Evolutionary conservation across 768 basidiomycete genomes (phyloP), one percentile per base, ranked within the genome.

Genomic region (Stropharia rugosoannulata): DNA sequence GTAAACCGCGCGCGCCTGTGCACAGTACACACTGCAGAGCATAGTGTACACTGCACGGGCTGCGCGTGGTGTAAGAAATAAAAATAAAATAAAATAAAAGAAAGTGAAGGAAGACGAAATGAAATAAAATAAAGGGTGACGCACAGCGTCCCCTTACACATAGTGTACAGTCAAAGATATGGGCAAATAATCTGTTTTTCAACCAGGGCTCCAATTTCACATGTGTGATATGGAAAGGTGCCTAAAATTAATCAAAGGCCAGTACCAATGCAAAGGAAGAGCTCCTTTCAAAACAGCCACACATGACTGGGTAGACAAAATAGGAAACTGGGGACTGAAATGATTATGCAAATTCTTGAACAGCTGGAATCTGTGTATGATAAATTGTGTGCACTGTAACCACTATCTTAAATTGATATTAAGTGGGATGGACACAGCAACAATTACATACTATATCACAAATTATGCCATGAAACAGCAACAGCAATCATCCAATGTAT

Each of bases 391-490:
- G 0, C 50, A 65, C 0, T 64, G 61, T 51, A 82, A 81, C 58
- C 67, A 76, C 37, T 72, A 81, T 55, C 47, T 62, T 3, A 79
- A 80, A 49, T 45, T 79, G 0, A 50, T 80, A 0, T 64, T 68
- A 2, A 71, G 70, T 51, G 72, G 69, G 0, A 18, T 5, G 0
- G 72, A 75, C 0, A 78, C 75, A 0, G 66, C 63, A 25, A 62
- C 68, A 2, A 56, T 76, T 0, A 62, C 69, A 0, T 76, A 62
- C 46, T 82, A 82, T 46, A 65, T 74, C 1, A 71, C 73, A 0
- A 59, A 52, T 0, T 81, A 81, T 51, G 61, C 69, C 0, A 66
- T 71, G 0, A 82, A 82, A 58, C 75, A 75, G 38, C 76, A 79
- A 48, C 44, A 52, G 7, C 56, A 60, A 9, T 59, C 66, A 0